Percentiles rank a stretch among this genome's conserved stretches.
Evolutionary conservation across 768 basidiomycete species (phyloP).

Genomic region (Tricholoma sp.): DNA sequence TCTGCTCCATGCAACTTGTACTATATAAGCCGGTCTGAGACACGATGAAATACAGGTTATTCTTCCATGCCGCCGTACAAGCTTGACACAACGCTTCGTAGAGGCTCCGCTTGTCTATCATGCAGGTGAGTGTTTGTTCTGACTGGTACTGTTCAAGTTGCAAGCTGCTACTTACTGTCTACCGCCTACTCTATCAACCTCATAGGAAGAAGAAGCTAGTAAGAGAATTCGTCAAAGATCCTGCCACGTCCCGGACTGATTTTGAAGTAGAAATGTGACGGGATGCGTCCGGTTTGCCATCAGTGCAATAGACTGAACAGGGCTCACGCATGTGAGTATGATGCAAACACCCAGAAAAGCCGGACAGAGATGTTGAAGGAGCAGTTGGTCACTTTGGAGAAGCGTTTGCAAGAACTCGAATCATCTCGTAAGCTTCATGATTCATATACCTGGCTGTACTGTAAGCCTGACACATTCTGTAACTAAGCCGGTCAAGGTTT

Average conservation of each 20-base stretch:
- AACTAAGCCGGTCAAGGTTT: background rate
- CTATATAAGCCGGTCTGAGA: background rate
- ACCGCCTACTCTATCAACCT: background rate
- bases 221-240: conserved; percentile 10
- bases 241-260: background rate
- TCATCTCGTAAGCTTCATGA: conserved; percentile 13
- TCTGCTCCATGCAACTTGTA: too few relatives aligned
- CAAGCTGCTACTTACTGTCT: background rate
- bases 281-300: conserved; percentile 47
- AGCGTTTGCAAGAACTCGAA: conserved; percentile 50
- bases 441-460: background rate
- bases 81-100: conserved; percentile 22
- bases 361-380: conserved; percentile 55
- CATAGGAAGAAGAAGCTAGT: conserved; percentile 41
- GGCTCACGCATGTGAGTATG: conserved; percentile 49
- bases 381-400: conserved; percentile 49
- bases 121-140: conserved; percentile 30
- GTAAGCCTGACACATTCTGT: background rate
- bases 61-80: conserved; percentile 16
- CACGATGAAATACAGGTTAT: background rate
- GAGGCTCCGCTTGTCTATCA: conserved; percentile 40
- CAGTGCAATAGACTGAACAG: conserved; percentile 54
- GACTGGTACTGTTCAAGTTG: background rate
- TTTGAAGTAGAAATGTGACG: conserved; percentile 54
- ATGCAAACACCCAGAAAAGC: conserved; percentile 55